Evolutionary conservation across 352 stramenopile species (phyloP).

Genomic region (Phytophthora megakarya): DNA sequence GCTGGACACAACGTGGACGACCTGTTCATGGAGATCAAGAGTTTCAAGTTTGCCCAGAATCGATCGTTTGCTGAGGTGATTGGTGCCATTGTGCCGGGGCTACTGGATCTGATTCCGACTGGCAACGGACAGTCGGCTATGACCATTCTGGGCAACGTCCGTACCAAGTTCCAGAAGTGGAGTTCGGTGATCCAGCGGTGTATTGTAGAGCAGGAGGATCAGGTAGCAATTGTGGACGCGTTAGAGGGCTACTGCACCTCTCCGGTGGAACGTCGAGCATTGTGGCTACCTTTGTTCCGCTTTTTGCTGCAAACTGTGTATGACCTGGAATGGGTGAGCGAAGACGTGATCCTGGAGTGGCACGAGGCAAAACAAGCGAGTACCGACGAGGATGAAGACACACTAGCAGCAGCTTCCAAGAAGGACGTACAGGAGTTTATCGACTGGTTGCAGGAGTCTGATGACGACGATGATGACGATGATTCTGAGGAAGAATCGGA

Average conservation of each 20-base stretch:
- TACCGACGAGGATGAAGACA: slow-evolving; percentile 11
- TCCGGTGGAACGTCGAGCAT: slow-evolving; percentile 46
- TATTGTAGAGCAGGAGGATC: slow-evolving; percentile 81
- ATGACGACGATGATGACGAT: slow-evolving; percentile 62
- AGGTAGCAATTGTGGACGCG: slow-evolving; percentile 59
- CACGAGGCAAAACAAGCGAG: slow-evolving; percentile 43
- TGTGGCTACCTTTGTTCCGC: slow-evolving; percentile 88
- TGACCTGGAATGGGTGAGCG: slow-evolving; percentile 92
- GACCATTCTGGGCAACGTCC: slow-evolving; percentile 79
- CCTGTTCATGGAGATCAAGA: slow-evolving; percentile 94
- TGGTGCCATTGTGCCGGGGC: slow-evolving; percentile 68
- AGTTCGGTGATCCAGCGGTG: slow-evolving; percentile 90
- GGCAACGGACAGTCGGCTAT: slow-evolving; percentile 51
- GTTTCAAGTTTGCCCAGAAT: slow-evolving; percentile 94
- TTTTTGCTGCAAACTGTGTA: slow-evolving; percentile 94
- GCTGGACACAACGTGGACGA: slow-evolving; percentile 87
- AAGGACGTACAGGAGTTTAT: slow-evolving; percentile 93
- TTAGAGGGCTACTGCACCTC: slow-evolving; percentile 62
- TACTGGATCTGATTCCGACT: slow-evolving; percentile 71
- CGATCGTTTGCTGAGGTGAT: slow-evolving; percentile 82
- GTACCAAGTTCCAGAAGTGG: slow-evolving; percentile 91
- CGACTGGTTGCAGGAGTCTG: slow-evolving; percentile 89
- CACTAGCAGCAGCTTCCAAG: slow-evolving; percentile 44
- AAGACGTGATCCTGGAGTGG: slow-evolving; percentile 94
- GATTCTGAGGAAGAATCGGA: slow-evolving; percentile 41